Base-by-base conservation (phyloP, 169 alveolate genomes). In the Plasmodium berghei region DNA sequence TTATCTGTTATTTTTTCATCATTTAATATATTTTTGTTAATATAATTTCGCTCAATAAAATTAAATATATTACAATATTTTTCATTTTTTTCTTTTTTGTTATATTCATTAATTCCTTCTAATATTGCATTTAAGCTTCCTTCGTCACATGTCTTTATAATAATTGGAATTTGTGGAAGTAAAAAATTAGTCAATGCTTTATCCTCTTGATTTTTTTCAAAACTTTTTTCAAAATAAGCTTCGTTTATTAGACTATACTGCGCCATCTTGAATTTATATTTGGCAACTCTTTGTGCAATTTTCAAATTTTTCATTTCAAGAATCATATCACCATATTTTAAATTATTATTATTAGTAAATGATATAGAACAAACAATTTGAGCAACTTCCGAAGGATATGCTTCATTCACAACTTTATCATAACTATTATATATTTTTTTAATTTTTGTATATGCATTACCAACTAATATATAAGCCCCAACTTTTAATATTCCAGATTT, bases 91-190 rank as follows among this genome's bases (percentile, higher is more conserved):
- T 63, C 85, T 70, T 63, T 90, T 42, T 89, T 72, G 8, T 72
- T 89, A 59, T 94, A 87, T 63, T 91, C 90, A 12, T 87, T 66
- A 3, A 96, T 88, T 88, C 96, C 96, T 58, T 95, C 92, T 2
- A 90, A 70, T 1, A 97, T 88, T 0, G 98, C 97, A 20, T 96
- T 98, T 46, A 96, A 74, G n/a, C 96, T 95, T 14, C 99, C 98
- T 58, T 91, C 94, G 55, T 97, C 97, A 14, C 95, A 87, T 22
- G 98, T 97, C 56, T 96, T 96, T 20, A 97, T 72, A 4, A 96
- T 94, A 14, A 97, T 64, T n/a, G 93, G 96, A 5, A 86, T 22
- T 59, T 86, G 91, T 20, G 91, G 91, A 16, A 70, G 45, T n/a
- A 45, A 22, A 6, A 14, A 14, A 8, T 12, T 52, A 10, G 0